Conservation (phyloP, 2,329 filamentous ascomycete genomes). For the Aspergillus ibericus region DNA sequence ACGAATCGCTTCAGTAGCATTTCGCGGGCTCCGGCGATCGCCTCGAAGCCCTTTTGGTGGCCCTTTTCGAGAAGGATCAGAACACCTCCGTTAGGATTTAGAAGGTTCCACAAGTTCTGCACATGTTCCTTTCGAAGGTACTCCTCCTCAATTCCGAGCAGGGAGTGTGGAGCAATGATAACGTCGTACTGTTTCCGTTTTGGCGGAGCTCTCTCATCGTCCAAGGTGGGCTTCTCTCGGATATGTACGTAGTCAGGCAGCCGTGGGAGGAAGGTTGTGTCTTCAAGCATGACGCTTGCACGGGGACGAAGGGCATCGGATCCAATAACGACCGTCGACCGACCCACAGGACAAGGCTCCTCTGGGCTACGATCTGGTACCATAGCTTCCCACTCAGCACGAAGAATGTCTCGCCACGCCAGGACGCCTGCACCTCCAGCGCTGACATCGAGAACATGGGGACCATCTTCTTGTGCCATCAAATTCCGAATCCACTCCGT, state of each 20-base stretch:
- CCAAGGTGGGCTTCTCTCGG: conserved; percentile 57
- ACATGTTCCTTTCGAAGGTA: conserved; percentile 75
- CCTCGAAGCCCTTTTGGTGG: conserved; percentile 86
- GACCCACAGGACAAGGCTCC: conserved; percentile 55
- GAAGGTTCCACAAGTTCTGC: conserved; percentile 84
- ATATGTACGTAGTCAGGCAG: conserved; percentile 81
- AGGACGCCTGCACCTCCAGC: conserved; percentile 62
- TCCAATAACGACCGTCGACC: conserved; percentile 77
- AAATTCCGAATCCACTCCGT: conserved; percentile 59
- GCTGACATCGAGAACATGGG: conserved; percentile 61
- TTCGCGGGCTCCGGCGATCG: conserved; percentile 79
- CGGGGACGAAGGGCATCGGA: conserved; percentile 73
- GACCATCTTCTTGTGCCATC: conserved; percentile 56
- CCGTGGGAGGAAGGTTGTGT: conserved; percentile 88
- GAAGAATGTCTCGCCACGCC: conserved; percentile 68
- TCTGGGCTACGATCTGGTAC: conserved; percentile 44
- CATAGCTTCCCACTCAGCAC: conserved; percentile 77
- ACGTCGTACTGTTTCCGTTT: conserved; percentile 81
- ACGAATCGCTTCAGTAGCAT: conserved; percentile 76
- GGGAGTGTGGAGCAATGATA: conserved; percentile 81
- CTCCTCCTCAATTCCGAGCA: conserved; percentile 74
- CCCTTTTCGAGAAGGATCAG: conserved; percentile 89
- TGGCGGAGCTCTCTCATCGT: conserved; percentile 55
- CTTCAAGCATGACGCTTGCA: conserved; percentile 72
- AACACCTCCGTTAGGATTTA: conserved; percentile 81